Evolutionary conservation across 768 basidiomycete species (phyloP).

Genomic region (Russula sp.): DNA sequence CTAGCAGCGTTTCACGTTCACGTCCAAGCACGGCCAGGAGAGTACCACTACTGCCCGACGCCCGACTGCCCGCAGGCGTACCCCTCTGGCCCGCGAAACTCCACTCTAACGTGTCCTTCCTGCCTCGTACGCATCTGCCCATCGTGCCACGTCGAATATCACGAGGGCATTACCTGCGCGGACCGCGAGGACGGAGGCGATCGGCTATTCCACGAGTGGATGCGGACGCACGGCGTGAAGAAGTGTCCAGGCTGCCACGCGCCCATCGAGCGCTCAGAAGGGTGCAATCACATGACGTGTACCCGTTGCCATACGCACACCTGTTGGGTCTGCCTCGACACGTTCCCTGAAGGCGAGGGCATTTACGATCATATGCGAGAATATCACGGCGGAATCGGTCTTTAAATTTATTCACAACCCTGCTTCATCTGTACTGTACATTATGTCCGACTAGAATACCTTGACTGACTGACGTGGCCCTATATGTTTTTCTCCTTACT

Average conservation of each 20-base stretch:
- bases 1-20: constrained; percentile 57
- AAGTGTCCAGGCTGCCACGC: constrained; percentile 66
- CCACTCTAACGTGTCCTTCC: constrained; percentile 60
- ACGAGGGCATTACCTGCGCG: constrained; percentile 62
- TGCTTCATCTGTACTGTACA: background rate
- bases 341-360: constrained; percentile 59
- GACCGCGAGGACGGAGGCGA: constrained; percentile 46
- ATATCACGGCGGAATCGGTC: constrained; percentile 48
- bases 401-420: constrained; percentile 1
- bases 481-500: background rate
- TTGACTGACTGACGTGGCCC: background rate
- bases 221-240: constrained; percentile 57
- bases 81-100: constrained; percentile 44
- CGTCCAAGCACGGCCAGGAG: constrained; percentile 50
- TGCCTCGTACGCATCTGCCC: constrained; percentile 68
- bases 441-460: background rate
- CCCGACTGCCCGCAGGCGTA: constrained; percentile 76
- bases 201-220: constrained; percentile 61
- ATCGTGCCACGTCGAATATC: constrained; percentile 50
- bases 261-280: constrained; percentile 64
- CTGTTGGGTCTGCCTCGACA: constrained; percentile 74
- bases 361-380: constrained; percentile 77
- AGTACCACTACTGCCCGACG: constrained; percentile 72
- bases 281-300: constrained; percentile 85
- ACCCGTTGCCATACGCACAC: constrained; percentile 66